These are phyloP conservation scores for Solanum sitiens DNA, from an alignment of 257 asterid genomes.

Conservation along the genomic window DNA sequence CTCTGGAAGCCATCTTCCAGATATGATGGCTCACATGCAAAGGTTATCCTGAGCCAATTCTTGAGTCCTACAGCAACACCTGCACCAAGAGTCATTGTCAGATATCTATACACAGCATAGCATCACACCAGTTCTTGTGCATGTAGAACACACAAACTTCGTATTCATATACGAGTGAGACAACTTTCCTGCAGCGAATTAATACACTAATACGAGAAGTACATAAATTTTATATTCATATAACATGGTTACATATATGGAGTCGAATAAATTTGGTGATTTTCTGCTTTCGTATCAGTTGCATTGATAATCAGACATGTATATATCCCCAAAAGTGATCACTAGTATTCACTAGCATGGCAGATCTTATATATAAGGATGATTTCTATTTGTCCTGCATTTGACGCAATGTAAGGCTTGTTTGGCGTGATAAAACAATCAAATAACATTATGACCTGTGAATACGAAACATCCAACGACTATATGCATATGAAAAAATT, in stretches of 20 bases:
- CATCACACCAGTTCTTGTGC: not conserved
- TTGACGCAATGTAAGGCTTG: not conserved
- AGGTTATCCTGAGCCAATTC: conserved; percentile 74
- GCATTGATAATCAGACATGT: not conserved
- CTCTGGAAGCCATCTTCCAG: conserved; percentile 54
- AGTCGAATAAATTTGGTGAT: not conserved
- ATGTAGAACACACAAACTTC: not conserved
- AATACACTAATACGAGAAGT: too few species aligned
- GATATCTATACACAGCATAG: not conserved
- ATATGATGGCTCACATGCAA: conserved; percentile 56
- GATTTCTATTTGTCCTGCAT: not conserved
- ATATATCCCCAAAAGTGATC: not conserved
- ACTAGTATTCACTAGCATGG: not conserved
- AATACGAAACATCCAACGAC: not conserved
- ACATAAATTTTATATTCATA: not conserved
- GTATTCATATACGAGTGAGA: not conserved
- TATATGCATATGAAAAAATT: too few species aligned
- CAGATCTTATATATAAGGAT: not conserved
- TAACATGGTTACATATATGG: not conserved
- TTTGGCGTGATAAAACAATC: not conserved
- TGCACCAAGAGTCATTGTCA: conserved; percentile 9
- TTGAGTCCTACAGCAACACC: conserved; percentile 65
- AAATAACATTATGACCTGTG: not conserved
- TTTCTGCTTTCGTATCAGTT: not conserved
- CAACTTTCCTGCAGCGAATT: too few species aligned